Evolutionary conservation across 345 rosid species (phyloP).

Genomic region (Citrus inodora): DNA sequence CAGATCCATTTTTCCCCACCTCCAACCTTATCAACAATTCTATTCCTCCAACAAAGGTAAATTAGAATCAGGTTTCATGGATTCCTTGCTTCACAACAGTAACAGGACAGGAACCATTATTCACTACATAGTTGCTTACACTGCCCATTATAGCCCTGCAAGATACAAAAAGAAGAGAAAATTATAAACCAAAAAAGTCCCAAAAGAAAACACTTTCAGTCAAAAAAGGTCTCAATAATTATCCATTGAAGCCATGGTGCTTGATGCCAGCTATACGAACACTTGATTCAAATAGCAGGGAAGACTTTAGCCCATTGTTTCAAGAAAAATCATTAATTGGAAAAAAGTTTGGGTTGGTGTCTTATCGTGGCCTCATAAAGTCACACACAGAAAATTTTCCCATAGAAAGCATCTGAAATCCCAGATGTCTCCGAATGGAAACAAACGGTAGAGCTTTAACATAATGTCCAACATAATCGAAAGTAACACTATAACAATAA

Average conservation of each 20-base stretch:
- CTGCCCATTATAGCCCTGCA: constrained; percentile 65
- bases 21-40: background rate
- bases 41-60: background rate
- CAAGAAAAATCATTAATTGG: background rate
- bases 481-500: background rate
- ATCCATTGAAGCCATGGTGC: background rate
- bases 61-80: constrained; percentile 28
- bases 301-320: background rate
- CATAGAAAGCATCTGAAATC: background rate
- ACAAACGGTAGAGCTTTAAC: background rate
- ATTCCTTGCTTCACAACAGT: too few species aligned
- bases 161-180: background rate
- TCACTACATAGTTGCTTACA: too few species aligned
- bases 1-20: constrained; percentile 38
- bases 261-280: background rate
- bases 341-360: background rate
- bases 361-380: background rate
- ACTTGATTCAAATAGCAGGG: background rate
- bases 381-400: background rate
- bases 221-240: background rate
- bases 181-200: background rate
- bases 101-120: too few species aligned
- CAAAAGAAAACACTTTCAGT: background rate
- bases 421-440: background rate
- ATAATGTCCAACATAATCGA: background rate